Conservation (phyloP, 306 rosid species). For the Herpetospermum pedunculosum region DNA sequence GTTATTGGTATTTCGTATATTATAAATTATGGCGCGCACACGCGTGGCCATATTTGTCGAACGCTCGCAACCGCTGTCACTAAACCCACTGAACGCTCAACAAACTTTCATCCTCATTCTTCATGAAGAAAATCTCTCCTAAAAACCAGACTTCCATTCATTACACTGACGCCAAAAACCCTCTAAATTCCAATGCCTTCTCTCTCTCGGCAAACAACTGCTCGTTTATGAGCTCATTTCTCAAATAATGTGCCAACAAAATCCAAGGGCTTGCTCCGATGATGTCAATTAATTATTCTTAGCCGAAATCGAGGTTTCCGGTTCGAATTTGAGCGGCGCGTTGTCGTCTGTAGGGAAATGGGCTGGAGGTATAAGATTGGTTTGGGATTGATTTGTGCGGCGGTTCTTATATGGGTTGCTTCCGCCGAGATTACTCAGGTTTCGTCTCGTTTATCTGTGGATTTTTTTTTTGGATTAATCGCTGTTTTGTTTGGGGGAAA, state of each 20-base stretch:
- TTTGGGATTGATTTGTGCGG: slow-evolving; percentile 43
- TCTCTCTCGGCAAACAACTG: no score
- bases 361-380: slow-evolving; percentile 48
- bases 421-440: slow-evolving; percentile 81
- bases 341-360: slow-evolving; percentile 23
- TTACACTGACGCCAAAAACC: background rate
- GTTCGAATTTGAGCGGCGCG: background rate
- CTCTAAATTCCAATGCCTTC: background rate
- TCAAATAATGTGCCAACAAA: no score
- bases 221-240: background rate
- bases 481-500: background rate
- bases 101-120: background rate
- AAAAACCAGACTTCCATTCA: background rate
- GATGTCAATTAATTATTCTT: no score
- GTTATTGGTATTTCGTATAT: no score
- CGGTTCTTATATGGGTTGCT: slow-evolving; percentile 54
- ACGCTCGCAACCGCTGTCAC: background rate
- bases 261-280: no score
- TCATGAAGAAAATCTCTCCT: background rate
- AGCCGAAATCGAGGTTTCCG: slow-evolving; percentile 4
- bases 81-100: background rate
- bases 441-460: background rate
- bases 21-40: background rate
- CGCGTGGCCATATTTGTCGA: background rate
- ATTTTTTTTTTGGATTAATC: background rate